phyloP scores from a whole-genome alignment of 345 rosid genomes.

The Kernera saxatilis region DNA sequence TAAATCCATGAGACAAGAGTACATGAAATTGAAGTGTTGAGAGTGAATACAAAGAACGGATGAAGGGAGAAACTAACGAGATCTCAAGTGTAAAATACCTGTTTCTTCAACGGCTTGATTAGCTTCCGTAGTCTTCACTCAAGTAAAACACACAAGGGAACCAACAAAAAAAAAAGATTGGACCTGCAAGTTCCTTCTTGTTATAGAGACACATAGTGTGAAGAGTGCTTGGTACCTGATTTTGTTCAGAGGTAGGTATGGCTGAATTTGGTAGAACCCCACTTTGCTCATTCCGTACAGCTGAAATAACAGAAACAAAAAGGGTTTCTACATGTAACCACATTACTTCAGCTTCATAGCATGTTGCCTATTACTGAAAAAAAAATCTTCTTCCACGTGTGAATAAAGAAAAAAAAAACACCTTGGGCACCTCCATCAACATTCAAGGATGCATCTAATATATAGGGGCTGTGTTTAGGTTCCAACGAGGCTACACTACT shows the following conservation, averaged over 20 bases:
- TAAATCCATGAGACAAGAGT: neutral
- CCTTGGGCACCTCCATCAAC: slow-evolving; percentile 33
- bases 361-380: slow-evolving; percentile 6
- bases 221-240: slow-evolving; percentile 26
- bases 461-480: slow-evolving; percentile 28
- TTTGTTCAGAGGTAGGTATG: slow-evolving; percentile 16
- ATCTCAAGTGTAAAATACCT: slow-evolving; percentile 17
- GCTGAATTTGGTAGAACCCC: slow-evolving; percentile 12
- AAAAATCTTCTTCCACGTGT: neutral
- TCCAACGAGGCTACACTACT: slow-evolving; percentile 44
- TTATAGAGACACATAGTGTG: neutral
- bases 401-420: neutral
- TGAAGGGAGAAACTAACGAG: slow-evolving; percentile 21
- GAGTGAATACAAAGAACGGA: neutral
- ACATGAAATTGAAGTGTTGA: neutral
- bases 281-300: slow-evolving; percentile 21
- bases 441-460: slow-evolving; percentile 30
- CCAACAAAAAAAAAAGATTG: neutral
- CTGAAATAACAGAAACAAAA: slow-evolving; percentile 13
- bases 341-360: slow-evolving; percentile 1
- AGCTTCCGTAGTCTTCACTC: slow-evolving; percentile 22
- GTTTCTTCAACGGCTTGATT: slow-evolving; percentile 20
- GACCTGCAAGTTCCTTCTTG: neutral
- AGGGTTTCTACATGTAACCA: neutral
- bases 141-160: slow-evolving; percentile 14